A percentile compares a stretch with the other conserved stretches of the same genome.
Conservation (phyloP, 306 rosid species). For the Lathyrus aphaca region DNA sequence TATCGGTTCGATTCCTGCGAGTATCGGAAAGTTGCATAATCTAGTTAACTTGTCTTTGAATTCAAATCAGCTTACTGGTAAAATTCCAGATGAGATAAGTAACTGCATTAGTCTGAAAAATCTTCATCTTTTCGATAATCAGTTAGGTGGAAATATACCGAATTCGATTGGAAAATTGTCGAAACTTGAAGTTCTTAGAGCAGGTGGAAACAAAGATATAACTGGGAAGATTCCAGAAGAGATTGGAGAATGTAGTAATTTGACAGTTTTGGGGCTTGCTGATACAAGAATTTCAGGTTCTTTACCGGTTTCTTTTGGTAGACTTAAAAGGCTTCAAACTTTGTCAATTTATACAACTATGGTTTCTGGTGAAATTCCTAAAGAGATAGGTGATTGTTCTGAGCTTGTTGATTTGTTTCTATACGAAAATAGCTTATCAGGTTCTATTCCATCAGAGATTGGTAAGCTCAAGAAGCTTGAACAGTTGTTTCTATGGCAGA, state of each 20-base stretch:
- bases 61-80: constrained; percentile 79
- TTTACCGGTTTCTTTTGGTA: constrained; percentile 77
- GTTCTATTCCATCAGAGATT: constrained; percentile 76
- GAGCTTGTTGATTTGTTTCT: constrained; percentile 80
- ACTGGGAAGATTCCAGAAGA: constrained; percentile 74
- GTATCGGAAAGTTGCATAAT: constrained; percentile 57
- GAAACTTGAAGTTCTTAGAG: constrained; percentile 66
- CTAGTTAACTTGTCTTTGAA: constrained; percentile 63
- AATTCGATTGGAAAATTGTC: constrained; percentile 57
- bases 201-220: constrained; percentile 82
- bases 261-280: constrained; percentile 77
- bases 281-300: constrained; percentile 75
- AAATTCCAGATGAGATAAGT: constrained; percentile 67
- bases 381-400: constrained; percentile 85
- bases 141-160: constrained; percentile 58
- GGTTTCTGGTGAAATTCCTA: constrained; percentile 92
- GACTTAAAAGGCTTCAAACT: constrained; percentile 68
- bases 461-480: constrained; percentile 82
- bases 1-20: constrained; percentile 67
- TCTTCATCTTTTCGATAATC: constrained; percentile 68
- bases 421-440: constrained; percentile 82
- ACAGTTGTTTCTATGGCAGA: constrained; percentile 83
- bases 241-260: constrained; percentile 73
- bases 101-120: constrained; percentile 53
- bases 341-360: constrained; percentile 87